Base-by-base conservation (phyloP, 2,329 filamentous ascomycete species). In the Hortaea werneckii region DNA sequence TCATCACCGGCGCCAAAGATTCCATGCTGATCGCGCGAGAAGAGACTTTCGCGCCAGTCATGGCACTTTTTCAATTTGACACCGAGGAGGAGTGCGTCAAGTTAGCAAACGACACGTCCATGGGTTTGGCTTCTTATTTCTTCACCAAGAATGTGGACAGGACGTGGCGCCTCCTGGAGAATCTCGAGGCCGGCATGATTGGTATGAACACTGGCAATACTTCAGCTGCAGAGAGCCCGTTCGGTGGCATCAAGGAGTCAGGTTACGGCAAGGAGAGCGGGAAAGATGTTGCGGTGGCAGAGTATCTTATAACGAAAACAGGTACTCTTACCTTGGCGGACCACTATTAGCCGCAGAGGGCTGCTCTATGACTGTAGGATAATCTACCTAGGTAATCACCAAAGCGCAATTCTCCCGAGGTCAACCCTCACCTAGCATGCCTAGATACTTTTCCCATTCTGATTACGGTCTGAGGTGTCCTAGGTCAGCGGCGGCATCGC, bases 61-160 rank as follows among this genome's bases (percentile, higher is more conserved):
- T 75, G 26, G 80, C 79, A 0, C 62, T 85, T 42, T 80, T 80
- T 55, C 71, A 72, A 46, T 85, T 85, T 51, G 76, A 82, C 26
- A 79, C 73, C 0, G 82, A 85, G 54, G 78, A 82, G 1, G 77
- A 85, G 57, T 80, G 68, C 5, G 75, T 83, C 3, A 63, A 70
- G 45, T 60, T 66, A 34, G 79, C 80, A 1, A 83, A 83, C 51
- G 72, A 77, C 41, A 80, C 78, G 37, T 71, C 68, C 47, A 79
- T 83, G 74, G 80, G 80, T 4, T 62, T 83, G 49, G 80, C 80
- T 6, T 80, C 76, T 35, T 84, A 84, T 55, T 77, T 77, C 50
- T 83, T 83, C 63, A 84, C 80, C 1, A 82, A 81, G 66, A 78
- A 82, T 54, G 66, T 83, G 5, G 78, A 83, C 57, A 76, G 80